Evolutionary conservation across 2,329 filamentous ascomycete species (phyloP).

Genomic region (Fusarium transvaalense): DNA sequence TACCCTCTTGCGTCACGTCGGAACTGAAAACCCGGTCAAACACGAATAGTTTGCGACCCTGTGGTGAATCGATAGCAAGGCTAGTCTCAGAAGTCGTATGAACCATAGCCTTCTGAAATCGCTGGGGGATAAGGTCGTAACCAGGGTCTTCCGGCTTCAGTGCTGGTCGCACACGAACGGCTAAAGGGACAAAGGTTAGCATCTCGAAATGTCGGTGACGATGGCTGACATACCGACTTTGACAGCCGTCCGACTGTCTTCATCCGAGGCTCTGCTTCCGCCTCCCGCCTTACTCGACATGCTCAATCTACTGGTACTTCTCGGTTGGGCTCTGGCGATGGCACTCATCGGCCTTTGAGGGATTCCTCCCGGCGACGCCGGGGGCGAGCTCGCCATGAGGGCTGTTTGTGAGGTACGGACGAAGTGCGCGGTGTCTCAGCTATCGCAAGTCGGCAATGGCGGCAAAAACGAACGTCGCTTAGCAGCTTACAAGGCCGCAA

Average conservation of each 20-base stretch:
- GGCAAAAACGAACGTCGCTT: constrained; percentile 24
- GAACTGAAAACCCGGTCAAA: constrained; percentile 95
- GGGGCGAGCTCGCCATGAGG: constrained; percentile 76
- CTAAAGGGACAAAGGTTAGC: constrained; percentile 60
- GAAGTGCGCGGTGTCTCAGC: constrained; percentile 36
- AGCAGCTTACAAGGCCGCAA: constrained; percentile 26
- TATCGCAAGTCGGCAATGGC: constrained; percentile 19
- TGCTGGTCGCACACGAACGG: constrained; percentile 91
- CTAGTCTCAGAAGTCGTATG: constrained; percentile 89
- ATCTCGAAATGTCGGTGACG: background rate
- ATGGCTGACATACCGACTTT: constrained; percentile 84
- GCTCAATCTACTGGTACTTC: constrained; percentile 89
- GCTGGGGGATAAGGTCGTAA: constrained; percentile 93
- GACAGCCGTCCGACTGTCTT: constrained; percentile 90
- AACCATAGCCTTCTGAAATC: constrained; percentile 93
- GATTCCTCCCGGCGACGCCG: constrained; percentile 70
- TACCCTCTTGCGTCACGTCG: constrained; percentile 84
- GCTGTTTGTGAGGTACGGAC: constrained; percentile 37
- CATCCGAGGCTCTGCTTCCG: constrained; percentile 87
- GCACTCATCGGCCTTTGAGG: constrained; percentile 80
- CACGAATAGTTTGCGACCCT: constrained; percentile 94
- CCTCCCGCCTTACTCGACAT: constrained; percentile 81
- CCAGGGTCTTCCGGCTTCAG: constrained; percentile 87
- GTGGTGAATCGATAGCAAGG: constrained; percentile 88
- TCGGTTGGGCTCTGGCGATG: constrained; percentile 77